Evolutionary conservation across 352 stramenopile genomes (phyloP), one percentile per base, ranked within the genome.

Genomic region (Salisapilia sapeloensis): DNA sequence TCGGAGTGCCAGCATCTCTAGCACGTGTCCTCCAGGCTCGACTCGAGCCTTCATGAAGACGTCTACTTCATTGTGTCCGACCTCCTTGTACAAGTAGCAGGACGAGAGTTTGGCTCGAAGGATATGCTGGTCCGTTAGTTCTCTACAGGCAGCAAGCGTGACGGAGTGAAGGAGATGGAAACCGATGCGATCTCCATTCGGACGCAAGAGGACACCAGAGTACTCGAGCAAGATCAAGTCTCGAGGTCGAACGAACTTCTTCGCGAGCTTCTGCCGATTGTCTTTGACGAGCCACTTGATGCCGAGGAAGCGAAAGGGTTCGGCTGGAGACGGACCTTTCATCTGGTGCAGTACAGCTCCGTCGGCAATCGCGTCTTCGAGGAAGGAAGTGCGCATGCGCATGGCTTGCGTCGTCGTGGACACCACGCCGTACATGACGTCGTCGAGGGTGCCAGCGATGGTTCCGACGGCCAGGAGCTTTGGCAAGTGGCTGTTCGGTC

Each of bases 221-320:
- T 48, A 44, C 22, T 82, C 60, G 39, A 77, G 45, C 25, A 53
- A 82, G 20, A 76, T 41, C 15, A 64, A 69, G 29, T 82, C 62
- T n/a, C 56, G 51, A 6, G 53, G 48, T 9, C 57, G 57, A 18
- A 76, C 39, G 20, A 77, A 31, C 6, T 33, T 43, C 18, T 47
- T 42, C 0, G 47, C 44, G 0, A 63, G 41, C 29, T 55, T 51
- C n/a, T n/a, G n/a, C 1, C 32, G 43, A 14, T 48, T 51, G 22
- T 56, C 44, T 7, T 60, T 56, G 12, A 82, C 55, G 20, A 52
- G 44, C 66, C 66, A 82, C 32, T 79, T 79, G 35, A 82, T 37
- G 4, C 61, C 33, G 0, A 78, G 34, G 33, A 64, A 71, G 10
- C 49, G 35, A 17, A 82, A 61, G 3, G 66, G 66, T 8, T 59